These are phyloP conservation scores for Colletotrichum abscissum DNA, from an alignment of 2,329 filamentous ascomycete genomes.

Conservation along the genomic window DNA sequence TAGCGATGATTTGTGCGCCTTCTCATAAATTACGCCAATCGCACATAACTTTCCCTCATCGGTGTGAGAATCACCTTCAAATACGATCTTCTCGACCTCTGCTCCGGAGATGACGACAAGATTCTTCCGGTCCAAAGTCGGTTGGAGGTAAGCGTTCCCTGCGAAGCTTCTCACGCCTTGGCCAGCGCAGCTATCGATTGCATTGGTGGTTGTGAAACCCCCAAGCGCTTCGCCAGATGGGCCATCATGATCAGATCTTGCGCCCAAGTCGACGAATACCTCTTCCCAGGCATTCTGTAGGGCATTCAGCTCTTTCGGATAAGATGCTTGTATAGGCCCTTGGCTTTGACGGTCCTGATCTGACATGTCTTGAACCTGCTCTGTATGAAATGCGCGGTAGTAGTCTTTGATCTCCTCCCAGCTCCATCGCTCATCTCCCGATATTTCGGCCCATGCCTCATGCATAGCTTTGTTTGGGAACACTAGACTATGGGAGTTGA, in stretches of 20 bases:
- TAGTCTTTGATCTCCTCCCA: background rate
- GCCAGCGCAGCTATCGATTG: background rate
- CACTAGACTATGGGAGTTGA: background rate
- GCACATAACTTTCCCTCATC: background rate
- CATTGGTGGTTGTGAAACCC: background rate
- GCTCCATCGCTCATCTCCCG: background rate
- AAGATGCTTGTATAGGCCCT: background rate
- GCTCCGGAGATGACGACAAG: background rate
- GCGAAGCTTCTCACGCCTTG: conserved; percentile 1
- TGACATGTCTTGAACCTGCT: background rate
- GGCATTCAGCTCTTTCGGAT: background rate
- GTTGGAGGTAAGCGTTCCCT: background rate
- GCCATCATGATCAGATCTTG: background rate
- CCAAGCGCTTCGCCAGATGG: background rate
- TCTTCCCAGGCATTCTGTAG: background rate
- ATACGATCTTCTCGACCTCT: background rate
- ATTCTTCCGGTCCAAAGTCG: background rate
- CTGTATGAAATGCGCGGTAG: background rate
- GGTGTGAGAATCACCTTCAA: too few species aligned
- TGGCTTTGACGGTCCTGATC: background rate
- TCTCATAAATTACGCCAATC: background rate
- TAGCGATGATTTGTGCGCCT: background rate
- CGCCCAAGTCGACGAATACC: background rate
- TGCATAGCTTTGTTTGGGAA: background rate
- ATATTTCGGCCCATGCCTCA: background rate